A percentile compares a stretch with the other conserved stretches of the same genome.
Evolutionary conservation across 2,329 filamentous ascomycete species (phyloP).

Genomic region (Colletotrichum lindemuthianum): DNA sequence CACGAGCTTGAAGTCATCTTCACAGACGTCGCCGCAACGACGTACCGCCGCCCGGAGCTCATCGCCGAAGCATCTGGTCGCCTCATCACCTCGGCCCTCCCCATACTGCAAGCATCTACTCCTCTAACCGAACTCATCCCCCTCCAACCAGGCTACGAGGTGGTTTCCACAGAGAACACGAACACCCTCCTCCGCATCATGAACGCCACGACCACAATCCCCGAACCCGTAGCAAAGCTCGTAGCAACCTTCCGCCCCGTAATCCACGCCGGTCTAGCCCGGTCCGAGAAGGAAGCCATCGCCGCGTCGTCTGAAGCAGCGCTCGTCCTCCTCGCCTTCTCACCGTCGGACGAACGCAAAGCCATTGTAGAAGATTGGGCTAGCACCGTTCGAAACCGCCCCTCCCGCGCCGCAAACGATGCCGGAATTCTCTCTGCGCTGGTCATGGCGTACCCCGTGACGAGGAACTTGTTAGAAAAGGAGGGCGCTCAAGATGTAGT

Average conservation of each 20-base stretch:
- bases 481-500: slow-evolving; percentile 44
- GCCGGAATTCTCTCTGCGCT: slow-evolving; percentile 65
- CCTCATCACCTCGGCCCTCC: slow-evolving; percentile 65
- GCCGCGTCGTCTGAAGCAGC: slow-evolving; percentile 61
- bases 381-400: slow-evolving; percentile 48
- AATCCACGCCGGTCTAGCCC: slow-evolving; percentile 58
- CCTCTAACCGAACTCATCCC: neutral
- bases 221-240: slow-evolving; percentile 37
- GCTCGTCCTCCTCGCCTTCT: slow-evolving; percentile 59
- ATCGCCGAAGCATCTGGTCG: slow-evolving; percentile 69
- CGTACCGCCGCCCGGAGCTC: slow-evolving; percentile 70
- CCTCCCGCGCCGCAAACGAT: slow-evolving; percentile 50
- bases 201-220: slow-evolving; percentile 14
- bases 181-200: slow-evolving; percentile 17
- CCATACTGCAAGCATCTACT: slow-evolving; percentile 54
- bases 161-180: slow-evolving; percentile 38
- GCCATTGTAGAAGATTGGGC: slow-evolving; percentile 59
- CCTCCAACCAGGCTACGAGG: slow-evolving; percentile 26
- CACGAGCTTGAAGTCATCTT: slow-evolving; percentile 48
- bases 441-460: slow-evolving; percentile 58
- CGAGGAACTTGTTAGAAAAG: slow-evolving; percentile 25
- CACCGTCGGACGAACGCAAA: slow-evolving; percentile 47
- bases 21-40: slow-evolving; percentile 50
- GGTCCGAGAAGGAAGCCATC: slow-evolving; percentile 61
- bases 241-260: slow-evolving; percentile 43